Conservation (phyloP, 495 filamentous ascomycete species). For the Letharia columbiana region DNA sequence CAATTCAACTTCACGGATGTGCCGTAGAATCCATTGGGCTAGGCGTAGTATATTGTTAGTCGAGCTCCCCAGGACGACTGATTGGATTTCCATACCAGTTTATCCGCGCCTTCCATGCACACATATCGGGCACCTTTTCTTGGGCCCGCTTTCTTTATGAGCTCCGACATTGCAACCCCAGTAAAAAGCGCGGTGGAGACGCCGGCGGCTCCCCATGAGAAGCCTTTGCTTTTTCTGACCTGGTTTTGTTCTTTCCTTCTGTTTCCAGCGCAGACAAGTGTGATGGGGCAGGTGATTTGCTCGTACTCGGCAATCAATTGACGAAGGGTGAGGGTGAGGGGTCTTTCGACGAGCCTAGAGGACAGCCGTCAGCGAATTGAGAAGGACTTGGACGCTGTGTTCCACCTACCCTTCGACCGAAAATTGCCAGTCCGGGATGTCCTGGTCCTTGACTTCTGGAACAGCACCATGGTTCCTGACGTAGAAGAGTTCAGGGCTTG, state of each 20-base stretch:
- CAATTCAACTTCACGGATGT: constrained; percentile 84
- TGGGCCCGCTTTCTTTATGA: constrained; percentile 62
- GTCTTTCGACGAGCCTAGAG: constrained; percentile 60
- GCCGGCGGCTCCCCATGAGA: constrained; percentile 91
- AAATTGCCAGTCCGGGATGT: constrained; percentile 75
- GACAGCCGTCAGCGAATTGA: constrained; percentile 20
- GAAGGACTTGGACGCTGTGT: neutral
- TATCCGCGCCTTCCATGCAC: constrained; percentile 90
- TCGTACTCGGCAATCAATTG: constrained; percentile 70
- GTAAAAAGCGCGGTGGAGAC: constrained; percentile 88
- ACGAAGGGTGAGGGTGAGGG: constrained; percentile 62
- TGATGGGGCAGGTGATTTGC: constrained; percentile 79
- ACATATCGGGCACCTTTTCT: constrained; percentile 68
- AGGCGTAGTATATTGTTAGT: constrained; percentile 3
- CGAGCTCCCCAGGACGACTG: neutral
- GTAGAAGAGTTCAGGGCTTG: constrained; percentile 86
- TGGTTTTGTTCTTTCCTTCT: constrained; percentile 90
- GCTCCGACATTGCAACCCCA: constrained; percentile 65
- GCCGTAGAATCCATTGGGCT: constrained; percentile 86
- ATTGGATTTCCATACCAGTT: constrained; percentile 43
- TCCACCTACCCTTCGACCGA: constrained; percentile 63
- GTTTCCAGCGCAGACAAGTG: constrained; percentile 90
- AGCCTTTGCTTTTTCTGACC: constrained; percentile 87
- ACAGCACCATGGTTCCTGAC: constrained; percentile 94
- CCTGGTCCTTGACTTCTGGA: constrained; percentile 62